These are phyloP conservation scores for Spathaspora sp. DNA, from an alignment of 1,139 yeast genomes.

Conservation along the genomic window DNA sequence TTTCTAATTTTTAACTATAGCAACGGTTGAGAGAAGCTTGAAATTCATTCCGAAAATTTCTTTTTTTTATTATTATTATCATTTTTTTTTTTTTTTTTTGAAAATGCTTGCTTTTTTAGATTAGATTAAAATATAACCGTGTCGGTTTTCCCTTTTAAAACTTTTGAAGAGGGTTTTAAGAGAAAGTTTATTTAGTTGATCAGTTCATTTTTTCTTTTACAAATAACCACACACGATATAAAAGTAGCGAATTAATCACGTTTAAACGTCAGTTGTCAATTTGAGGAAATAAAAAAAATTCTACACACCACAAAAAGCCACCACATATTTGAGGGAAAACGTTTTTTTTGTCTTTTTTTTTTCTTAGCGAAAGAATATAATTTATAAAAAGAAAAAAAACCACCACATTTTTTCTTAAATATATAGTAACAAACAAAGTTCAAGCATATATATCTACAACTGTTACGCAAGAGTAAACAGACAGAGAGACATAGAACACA, in stretches of 20 bases:
- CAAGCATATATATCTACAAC: too few relatives aligned
- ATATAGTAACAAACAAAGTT: too few relatives aligned
- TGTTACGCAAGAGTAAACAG: too few relatives aligned
- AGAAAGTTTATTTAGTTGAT: too few relatives aligned
- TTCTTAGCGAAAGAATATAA: conserved; percentile 1
- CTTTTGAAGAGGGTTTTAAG: not conserved
- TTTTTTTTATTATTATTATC: not conserved
- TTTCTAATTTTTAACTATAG: not conserved
- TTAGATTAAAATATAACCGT: not conserved
- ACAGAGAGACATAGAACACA: too few relatives aligned
- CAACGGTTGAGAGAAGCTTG: not conserved
- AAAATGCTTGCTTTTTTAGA: not conserved
- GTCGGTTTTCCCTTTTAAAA: not conserved
- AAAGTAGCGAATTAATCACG: not conserved
- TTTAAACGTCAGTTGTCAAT: not conserved
- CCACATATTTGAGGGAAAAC: not conserved
- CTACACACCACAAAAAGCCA: not conserved
- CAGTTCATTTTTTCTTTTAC: too few relatives aligned
- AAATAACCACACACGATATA: too few relatives aligned
- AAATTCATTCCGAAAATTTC: not conserved
- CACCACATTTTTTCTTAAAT: conserved; percentile 2
- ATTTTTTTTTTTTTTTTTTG: not conserved
- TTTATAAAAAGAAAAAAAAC: not conserved
- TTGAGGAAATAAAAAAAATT: too few relatives aligned
- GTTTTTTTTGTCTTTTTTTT: not conserved